Evolutionary conservation across 2,329 filamentous ascomycete genomes (phyloP).

Genomic region (Blastomyces parvus): DNA sequence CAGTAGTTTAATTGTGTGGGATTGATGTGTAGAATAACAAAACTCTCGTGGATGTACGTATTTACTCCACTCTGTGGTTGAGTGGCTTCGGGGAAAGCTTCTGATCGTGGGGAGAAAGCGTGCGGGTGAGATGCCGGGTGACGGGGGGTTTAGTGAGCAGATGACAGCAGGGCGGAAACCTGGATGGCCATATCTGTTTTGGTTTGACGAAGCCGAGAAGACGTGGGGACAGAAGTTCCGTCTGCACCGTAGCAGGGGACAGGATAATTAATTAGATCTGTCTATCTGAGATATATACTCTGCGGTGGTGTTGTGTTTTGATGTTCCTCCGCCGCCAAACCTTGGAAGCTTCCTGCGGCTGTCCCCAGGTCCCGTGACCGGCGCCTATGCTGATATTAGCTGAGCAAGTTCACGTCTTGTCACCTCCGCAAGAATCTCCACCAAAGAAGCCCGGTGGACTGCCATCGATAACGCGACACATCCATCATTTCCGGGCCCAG

Average conservation of each 20-base stretch:
- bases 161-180: neutral
- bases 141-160: neutral
- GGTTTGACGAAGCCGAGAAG: neutral
- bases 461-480: slow-evolving; percentile 30
- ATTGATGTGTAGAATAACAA: neutral
- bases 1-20: slow-evolving; percentile 3
- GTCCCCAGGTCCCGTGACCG: slow-evolving; percentile 15
- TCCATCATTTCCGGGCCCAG: slow-evolving; percentile 27
- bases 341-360: neutral
- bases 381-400: slow-evolving; percentile 11
- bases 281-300: neutral
- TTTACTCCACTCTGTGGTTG: neutral
- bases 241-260: neutral
- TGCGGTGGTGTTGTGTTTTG: slow-evolving; percentile 19
- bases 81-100: neutral
- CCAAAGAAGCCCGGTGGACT: slow-evolving; percentile 23
- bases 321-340: neutral
- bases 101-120: neutral
- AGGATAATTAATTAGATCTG: neutral
- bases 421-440: slow-evolving; percentile 34
- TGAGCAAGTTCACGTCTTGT: slow-evolving; percentile 31
- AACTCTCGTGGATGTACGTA: neutral
- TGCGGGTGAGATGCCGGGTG: neutral
- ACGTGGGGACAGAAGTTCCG: neutral
- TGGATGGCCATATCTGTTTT: slow-evolving; percentile 3